Percentiles rank a stretch among this genome's conserved stretches.
Evolutionary conservation across 2,329 filamentous ascomycete genomes (phyloP).

Genomic region (Sclerotiophoma versabilis): DNA sequence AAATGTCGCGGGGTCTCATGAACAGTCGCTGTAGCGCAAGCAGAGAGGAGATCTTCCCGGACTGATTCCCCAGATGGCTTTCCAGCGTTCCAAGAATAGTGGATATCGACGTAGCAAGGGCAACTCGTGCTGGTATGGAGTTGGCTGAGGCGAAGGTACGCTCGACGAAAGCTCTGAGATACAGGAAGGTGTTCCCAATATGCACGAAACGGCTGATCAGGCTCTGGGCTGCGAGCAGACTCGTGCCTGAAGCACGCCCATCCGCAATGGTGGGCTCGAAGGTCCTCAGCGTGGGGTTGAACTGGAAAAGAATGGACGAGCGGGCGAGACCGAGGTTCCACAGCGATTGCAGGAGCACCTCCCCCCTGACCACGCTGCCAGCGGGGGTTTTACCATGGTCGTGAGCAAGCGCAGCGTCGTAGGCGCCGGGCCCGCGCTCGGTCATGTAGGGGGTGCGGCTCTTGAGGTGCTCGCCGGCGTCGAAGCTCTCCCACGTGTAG

Average conservation of each 20-base stretch:
- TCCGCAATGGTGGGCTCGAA: conserved; percentile 60
- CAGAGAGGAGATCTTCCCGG: conserved; percentile 40
- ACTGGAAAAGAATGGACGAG: conserved; percentile 74
- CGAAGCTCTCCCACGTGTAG: conserved; percentile 75
- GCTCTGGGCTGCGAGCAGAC: conserved; percentile 58
- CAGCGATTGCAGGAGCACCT: conserved; percentile 59
- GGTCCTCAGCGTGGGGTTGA: conserved; percentile 59
- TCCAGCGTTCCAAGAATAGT: conserved; percentile 53
- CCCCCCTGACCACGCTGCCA: conserved; percentile 47
- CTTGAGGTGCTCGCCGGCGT: conserved; percentile 51
- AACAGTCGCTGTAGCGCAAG: conserved; percentile 53
- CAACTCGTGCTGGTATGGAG: conserved; percentile 51
- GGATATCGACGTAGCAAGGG: conserved; percentile 51
- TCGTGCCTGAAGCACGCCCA: conserved; percentile 60
- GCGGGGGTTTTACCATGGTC: conserved; percentile 52
- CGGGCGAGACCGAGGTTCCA: conserved; percentile 73
- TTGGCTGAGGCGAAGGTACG: conserved; percentile 43
- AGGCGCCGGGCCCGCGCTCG: conserved; percentile 70
- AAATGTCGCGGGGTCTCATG: conserved; percentile 58
- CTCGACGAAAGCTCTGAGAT: conserved; percentile 47
- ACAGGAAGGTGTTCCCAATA: conserved; percentile 47
- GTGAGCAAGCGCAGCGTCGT: conserved; percentile 65
- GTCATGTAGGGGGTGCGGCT: conserved; percentile 65
- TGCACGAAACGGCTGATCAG: conserved; percentile 57
- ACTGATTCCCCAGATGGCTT: conserved; percentile 43